These are phyloP conservation scores for Aquilaria agallochum DNA, from an alignment of 441 rosid genomes.

Conservation along the genomic window DNA sequence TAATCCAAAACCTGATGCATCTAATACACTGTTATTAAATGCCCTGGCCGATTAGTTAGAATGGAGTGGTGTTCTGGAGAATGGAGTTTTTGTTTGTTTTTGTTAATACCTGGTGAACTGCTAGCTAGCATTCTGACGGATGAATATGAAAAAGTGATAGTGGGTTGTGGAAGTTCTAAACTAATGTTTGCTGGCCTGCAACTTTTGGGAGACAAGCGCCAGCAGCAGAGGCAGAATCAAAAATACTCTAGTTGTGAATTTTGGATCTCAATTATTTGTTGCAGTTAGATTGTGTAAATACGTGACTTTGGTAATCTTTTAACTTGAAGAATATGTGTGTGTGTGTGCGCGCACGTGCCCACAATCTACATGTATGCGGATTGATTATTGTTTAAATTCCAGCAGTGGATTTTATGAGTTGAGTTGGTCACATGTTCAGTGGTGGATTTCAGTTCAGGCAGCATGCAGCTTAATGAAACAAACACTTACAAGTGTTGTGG, in stretches of 20 bases:
- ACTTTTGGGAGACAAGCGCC: slow-evolving; percentile 11
- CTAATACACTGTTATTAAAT: slow-evolving; percentile 4
- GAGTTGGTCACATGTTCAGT: too few species aligned
- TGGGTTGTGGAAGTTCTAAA: neutral
- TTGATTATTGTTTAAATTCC: too few species aligned
- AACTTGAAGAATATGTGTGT: too few species aligned
- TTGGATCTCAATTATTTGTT: neutral
- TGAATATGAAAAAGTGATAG: neutral
- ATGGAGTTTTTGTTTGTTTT: slow-evolving; percentile 1
- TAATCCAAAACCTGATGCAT: slow-evolving; percentile 4
- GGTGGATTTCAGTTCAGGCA: too few species aligned
- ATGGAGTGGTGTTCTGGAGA: slow-evolving; percentile 5
- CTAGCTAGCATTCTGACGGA: slow-evolving; percentile 8
- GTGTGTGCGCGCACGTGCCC: too few species aligned
- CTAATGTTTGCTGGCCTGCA: slow-evolving; percentile 9
- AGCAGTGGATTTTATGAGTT: too few species aligned
- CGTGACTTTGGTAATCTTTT: too few species aligned
- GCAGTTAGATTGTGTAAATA: slow-evolving; percentile 18
- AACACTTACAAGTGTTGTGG: too few species aligned
- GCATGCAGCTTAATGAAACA: too few species aligned
- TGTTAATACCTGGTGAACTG: neutral
- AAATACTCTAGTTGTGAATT: neutral
- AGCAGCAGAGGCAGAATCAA: slow-evolving; percentile 3
- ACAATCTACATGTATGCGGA: too few species aligned
- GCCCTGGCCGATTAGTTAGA: slow-evolving; percentile 3